These are phyloP conservation scores for Noccaea caerulescens DNA, from an alignment of 345 rosid species.

Conservation along the genomic window DNA sequence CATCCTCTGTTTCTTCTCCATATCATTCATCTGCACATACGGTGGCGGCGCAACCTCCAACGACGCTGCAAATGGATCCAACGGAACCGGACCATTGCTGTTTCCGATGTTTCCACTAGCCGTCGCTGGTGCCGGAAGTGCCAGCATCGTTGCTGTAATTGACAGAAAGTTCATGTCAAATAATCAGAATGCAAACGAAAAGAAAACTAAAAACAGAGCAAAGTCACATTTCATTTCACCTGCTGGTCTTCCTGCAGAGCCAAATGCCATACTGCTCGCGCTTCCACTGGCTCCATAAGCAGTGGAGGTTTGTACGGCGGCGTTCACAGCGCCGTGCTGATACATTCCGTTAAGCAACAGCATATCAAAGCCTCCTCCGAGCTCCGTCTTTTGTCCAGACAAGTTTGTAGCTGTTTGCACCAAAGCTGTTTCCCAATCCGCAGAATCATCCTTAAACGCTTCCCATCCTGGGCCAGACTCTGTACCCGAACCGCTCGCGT, in stretches of 20 bases:
- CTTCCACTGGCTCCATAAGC: slow-evolving; percentile 55
- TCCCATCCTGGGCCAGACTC: slow-evolving; percentile 56
- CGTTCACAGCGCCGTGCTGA: slow-evolving; percentile 40
- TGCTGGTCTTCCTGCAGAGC: slow-evolving; percentile 63
- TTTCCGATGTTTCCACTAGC: slow-evolving; percentile 45
- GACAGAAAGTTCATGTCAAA: slow-evolving; percentile 2
- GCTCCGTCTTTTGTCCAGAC: slow-evolving; percentile 42
- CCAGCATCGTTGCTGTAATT: slow-evolving; percentile 51
- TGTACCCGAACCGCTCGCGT: slow-evolving; percentile 27
- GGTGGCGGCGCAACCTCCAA: slow-evolving; percentile 64
- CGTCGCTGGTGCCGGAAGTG: slow-evolving; percentile 54
- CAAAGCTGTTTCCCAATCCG: slow-evolving; percentile 79
- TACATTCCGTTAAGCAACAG: slow-evolving; percentile 50
- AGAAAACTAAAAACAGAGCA: background rate
- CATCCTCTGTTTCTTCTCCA: slow-evolving; percentile 73
- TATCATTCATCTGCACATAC: slow-evolving; percentile 70
- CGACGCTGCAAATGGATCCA: slow-evolving; percentile 74
- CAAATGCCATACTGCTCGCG: slow-evolving; percentile 63
- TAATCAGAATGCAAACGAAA: slow-evolving; percentile 6
- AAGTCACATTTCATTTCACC: slow-evolving; percentile 16
- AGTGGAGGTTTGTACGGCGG: slow-evolving; percentile 34
- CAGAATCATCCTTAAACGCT: slow-evolving; percentile 60
- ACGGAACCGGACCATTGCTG: slow-evolving; percentile 21
- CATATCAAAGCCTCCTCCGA: slow-evolving; percentile 51
- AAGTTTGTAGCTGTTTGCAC: slow-evolving; percentile 68